phyloP scores from a whole-genome alignment of 768 basidiomycete species.

The Tulasnella sp. region DNA sequence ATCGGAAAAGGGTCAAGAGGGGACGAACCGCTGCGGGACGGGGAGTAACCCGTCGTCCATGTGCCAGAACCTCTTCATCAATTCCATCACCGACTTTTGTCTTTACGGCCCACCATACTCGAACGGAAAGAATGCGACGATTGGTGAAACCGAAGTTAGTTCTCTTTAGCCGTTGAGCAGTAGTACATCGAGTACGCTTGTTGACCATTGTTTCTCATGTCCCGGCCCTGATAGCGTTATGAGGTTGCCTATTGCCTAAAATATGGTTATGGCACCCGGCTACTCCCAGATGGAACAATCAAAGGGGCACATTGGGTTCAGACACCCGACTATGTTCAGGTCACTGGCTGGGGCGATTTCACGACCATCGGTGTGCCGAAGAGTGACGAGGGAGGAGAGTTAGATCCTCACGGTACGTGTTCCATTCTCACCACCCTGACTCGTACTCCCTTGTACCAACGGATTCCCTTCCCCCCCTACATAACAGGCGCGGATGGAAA shows the following conservation, averaged over 20 bases:
- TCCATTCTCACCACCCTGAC: conserved; percentile 33
- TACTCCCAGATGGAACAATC: conserved; percentile 26
- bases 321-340: conserved; percentile 32
- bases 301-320: conserved; percentile 27
- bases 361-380: conserved; percentile 56
- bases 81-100: conserved; percentile 46
- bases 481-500: conserved; percentile 24
- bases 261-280: conserved; percentile 28
- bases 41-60: conserved; percentile 45
- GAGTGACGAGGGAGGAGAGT: conserved; percentile 55
- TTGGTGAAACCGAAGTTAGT: conserved; percentile 65
- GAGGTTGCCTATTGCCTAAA: conserved; percentile 71
- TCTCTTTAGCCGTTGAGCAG: conserved; percentile 26
- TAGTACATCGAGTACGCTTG: conserved; percentile 7
- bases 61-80: conserved; percentile 56
- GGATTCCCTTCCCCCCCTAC: not conserved
- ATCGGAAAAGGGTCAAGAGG: conserved; percentile 19
- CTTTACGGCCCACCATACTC: conserved; percentile 26
- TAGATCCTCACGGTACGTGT: conserved; percentile 63
- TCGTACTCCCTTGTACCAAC: not conserved
- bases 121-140: conserved; percentile 35
- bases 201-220: conserved; percentile 22
- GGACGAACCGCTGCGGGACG: conserved; percentile 43
- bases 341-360: conserved; percentile 51
- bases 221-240: conserved; percentile 24